Evolutionary conservation across 805 yeast genomes (phyloP), one percentile per base, ranked within the genome.

Genomic region (Candida sphagnicola): DNA sequence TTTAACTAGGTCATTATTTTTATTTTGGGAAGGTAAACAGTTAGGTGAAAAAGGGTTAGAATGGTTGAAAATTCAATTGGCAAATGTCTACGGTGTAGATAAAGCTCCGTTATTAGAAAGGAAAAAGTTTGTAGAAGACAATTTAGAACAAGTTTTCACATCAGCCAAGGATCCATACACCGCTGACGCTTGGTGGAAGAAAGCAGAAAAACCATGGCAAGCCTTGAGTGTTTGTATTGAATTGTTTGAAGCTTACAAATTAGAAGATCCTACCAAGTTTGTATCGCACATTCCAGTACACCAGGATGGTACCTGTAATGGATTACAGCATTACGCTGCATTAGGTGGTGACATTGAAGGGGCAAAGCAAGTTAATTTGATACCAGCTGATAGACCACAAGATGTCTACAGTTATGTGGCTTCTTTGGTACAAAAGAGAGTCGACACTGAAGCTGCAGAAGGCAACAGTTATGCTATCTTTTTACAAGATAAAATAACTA

Each of bases 281-380:
- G 60, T 82, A 15, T 81, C 88, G 1, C 83, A 79, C 55, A 80
- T 82, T 45, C 91, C 93, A 1, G 83, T 85, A 26, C 93, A 85
- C 57, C 91, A 83, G 59, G 95, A 85, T 63, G 95, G 95, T 49
- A 83, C 93, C 0, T 85, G 95, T 65, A 85, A 85, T 54, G 95
- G 95, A 14, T 68, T 85, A 44, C 95, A 85, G 52, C 95, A 85
- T 65, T 85, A 85, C 60, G 93, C 95, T 18, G 95, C 95, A 0
- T 65, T 85, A 37, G 93, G 93, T 57, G 91, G 93, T 65, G 95
- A 85, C 61, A 49, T 75, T 13, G 90, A 80, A 59, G 95, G 95
- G 62, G 95, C 93, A 2, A 71, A 65, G 37, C 91, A 85, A 61
- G 95, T 85, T 28, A 85, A 85, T 52, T 65, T 85, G 54, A 64